Evolutionary conservation across 805 yeast genomes (phyloP).

Genomic region (Saccharomyces eubayanus): DNA sequence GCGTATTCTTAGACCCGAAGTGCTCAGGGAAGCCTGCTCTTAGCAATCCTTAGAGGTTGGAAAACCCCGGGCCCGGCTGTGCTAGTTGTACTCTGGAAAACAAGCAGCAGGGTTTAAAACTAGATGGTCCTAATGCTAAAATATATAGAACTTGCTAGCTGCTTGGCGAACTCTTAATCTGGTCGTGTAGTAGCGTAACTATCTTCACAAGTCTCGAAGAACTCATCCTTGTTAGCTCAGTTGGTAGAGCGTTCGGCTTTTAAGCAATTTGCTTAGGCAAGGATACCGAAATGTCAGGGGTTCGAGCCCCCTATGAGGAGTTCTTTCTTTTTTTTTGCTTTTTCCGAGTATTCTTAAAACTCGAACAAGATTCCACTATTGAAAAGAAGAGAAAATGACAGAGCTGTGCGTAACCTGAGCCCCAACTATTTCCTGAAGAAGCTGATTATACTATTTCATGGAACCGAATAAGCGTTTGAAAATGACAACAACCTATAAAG

Average conservation of each 20-base stretch:
- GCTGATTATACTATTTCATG: not conserved
- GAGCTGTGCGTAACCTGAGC: not conserved
- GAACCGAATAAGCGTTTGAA: not conserved
- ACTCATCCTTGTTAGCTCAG: conserved; percentile 53
- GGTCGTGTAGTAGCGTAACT: too few species aligned
- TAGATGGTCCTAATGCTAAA: too few species aligned
- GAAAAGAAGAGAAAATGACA: not conserved
- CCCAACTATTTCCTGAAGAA: not conserved
- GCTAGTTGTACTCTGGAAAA: too few species aligned
- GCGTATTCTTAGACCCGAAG: too few species aligned
- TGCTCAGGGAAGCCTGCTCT: too few species aligned
- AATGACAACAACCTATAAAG: conserved; percentile 2
- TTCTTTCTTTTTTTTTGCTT: conserved; percentile 23
- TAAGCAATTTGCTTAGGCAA: conserved; percentile 35
- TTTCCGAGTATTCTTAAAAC: not conserved
- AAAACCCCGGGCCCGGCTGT: too few species aligned
- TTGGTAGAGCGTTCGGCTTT: conserved; percentile 67
- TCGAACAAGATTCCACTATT: not conserved
- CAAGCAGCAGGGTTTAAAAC: too few species aligned
- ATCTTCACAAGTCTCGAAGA: conserved; percentile 11
- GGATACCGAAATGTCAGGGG: conserved; percentile 43
- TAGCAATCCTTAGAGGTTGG: too few species aligned
- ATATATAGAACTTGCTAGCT: too few species aligned
- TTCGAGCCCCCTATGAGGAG: conserved; percentile 46
- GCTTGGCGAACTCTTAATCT: too few species aligned